Evolutionary conservation across 805 yeast genomes (phyloP), one percentile per base, ranked within the genome.

Genomic region (Starmerella floricola): DNA sequence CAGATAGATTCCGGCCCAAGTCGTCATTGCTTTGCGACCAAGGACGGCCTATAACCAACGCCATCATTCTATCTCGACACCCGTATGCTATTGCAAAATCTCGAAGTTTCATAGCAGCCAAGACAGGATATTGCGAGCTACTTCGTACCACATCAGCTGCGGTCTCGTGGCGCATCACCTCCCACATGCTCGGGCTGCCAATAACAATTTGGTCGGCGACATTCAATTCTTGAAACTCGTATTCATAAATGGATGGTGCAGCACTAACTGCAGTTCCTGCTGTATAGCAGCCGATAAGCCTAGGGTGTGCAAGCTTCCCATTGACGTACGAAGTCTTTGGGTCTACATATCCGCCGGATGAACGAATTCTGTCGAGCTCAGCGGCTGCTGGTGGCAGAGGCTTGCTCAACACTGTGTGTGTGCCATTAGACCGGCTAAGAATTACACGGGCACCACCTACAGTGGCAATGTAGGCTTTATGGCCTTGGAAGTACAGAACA

Each of bases 11-110:
- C 19, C 42, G 38, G 8, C 32, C 19, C 6, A 20, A 15, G 2
- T 23, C 33, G 6, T 37, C 43, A 1, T 37, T 26, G 13, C 13
- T 19, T 17, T 23, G 21, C 2, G 38, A 13, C 24, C 27, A 23
- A 18, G 36, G 50, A 28, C 47, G 46, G 8, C 63, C 65, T n/a
- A 63, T 66, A 1, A 87, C 76, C 17, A 88, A 59, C 12, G 91
- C 94, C 60, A 84, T 74, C 4, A 85, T 91, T 53, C 83, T 83
- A 35, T 81, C 86, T 2, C 71, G 64, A 31, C 88, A 79, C 18
- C 97, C 97, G 60, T 86, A 91, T 1, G 95, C 79, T 46, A 88
- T 74, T 1, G 97, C 96, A 65, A 80, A 85, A 61, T 91, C 98
- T 55, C 97, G 74, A 51, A 91, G 67, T 55, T 82, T 85, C 53